Conservation (phyloP, 306 rosid genomes). For the Boehmeria nivea region DNA sequence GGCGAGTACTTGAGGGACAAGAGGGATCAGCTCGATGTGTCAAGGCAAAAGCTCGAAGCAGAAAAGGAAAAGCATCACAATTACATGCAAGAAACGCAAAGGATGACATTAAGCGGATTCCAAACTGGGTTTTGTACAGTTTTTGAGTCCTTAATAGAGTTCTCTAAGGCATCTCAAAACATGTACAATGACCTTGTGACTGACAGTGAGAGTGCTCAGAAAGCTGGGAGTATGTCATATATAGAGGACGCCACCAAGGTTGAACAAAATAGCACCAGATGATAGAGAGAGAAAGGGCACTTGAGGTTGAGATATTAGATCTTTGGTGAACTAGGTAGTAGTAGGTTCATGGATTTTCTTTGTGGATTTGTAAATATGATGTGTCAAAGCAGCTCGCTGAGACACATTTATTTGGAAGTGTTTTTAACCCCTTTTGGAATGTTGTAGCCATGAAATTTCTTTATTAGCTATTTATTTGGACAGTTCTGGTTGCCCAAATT, state of each 20-base stretch:
- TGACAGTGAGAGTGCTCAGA: constrained; percentile 45
- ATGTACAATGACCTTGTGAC: constrained; percentile 65
- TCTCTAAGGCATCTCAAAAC: constrained; percentile 65
- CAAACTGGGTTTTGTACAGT: constrained; percentile 73
- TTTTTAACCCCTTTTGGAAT: constrained; percentile 15
- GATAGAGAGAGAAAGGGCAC: constrained; percentile 10
- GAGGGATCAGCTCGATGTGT: constrained; percentile 58
- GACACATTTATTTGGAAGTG: constrained; percentile 33
- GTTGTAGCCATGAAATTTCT: constrained; percentile 18
- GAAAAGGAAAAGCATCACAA: constrained; percentile 77
- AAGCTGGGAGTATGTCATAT: constrained; percentile 36
- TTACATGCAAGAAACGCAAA: constrained; percentile 67
- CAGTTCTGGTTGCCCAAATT: constrained; percentile 16
- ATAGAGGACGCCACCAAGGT: constrained; percentile 41
- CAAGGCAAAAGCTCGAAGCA: constrained; percentile 49
- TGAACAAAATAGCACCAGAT: constrained; percentile 32
- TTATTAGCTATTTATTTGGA: constrained; percentile 15
- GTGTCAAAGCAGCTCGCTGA: constrained; percentile 87
- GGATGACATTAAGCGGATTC: constrained; percentile 65
- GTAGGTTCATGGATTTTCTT: neutral
- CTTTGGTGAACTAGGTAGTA: constrained; percentile 15
- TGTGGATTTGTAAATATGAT: constrained; percentile 42
- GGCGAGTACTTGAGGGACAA: constrained; percentile 49
- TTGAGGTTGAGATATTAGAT: neutral
- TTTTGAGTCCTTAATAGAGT: constrained; percentile 68